A percentile compares a stretch with the other conserved stretches of the same genome.
Evolutionary conservation across 148 eudicot genomes (phyloP).

Genomic region (Rheum nobile): DNA sequence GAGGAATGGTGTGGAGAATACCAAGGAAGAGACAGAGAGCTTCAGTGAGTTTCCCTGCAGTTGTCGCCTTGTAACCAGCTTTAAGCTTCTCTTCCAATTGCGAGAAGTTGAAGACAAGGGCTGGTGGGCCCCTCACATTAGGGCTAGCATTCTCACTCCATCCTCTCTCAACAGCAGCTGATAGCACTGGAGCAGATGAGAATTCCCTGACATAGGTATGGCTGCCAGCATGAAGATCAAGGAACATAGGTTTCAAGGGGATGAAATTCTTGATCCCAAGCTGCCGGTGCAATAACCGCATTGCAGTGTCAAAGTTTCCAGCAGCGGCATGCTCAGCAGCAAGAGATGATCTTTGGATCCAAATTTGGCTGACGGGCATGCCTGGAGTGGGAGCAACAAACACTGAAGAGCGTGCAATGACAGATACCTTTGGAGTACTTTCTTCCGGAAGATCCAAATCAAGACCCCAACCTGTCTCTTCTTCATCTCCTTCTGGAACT

Average conservation of each 20-base stretch:
- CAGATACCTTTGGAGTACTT: slow-evolving; percentile 24
- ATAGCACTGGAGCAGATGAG: slow-evolving; percentile 29
- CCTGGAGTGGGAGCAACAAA: slow-evolving; percentile 32
- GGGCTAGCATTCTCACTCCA: slow-evolving; percentile 34
- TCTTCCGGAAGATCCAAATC: slow-evolving; percentile 40
- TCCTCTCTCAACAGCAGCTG: slow-evolving; percentile 30
- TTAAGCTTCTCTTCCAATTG: slow-evolving; percentile 38
- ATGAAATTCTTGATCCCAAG: slow-evolving; percentile 32
- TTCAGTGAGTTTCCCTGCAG: slow-evolving; percentile 29
- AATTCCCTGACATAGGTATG: slow-evolving; percentile 28
- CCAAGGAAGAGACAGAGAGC: slow-evolving; percentile 28
- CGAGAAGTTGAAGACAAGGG: slow-evolving; percentile 32
- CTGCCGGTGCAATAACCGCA: slow-evolving; percentile 35
- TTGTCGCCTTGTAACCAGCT: slow-evolving; percentile 31
- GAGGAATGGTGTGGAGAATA: slow-evolving; percentile 33
- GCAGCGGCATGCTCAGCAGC: slow-evolving; percentile 41
- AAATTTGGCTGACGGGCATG: slow-evolving; percentile 37
- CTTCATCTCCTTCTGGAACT: slow-evolving; percentile 21
- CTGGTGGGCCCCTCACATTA: slow-evolving; percentile 38
- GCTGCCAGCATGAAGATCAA: slow-evolving; percentile 32
- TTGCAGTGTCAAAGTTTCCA: slow-evolving; percentile 37
- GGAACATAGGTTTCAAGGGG: slow-evolving; percentile 29
- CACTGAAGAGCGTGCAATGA: slow-evolving; percentile 20
- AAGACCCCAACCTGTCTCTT: slow-evolving; percentile 37
- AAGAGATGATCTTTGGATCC: slow-evolving; percentile 36